These are phyloP conservation scores for Infundibulicybe gibba DNA, from an alignment of 768 basidiomycete genomes.

Conservation along the genomic window DNA sequence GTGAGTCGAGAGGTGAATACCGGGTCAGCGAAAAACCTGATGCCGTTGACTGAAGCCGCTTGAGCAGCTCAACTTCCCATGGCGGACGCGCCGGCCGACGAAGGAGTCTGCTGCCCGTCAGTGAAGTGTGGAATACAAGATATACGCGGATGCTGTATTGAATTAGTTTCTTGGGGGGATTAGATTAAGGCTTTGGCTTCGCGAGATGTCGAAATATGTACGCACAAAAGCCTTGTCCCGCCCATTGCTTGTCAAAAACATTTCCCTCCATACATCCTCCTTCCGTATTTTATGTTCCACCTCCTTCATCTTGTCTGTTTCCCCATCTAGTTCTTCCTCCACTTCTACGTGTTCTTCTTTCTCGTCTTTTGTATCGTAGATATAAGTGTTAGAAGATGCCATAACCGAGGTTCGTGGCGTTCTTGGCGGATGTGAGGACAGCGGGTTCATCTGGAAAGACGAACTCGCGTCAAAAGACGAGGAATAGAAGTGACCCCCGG, in stretches of 20 bases:
- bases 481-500: conserved; percentile 51
- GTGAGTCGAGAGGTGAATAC: conserved; percentile 3
- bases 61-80: conserved; percentile 57
- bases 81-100: conserved; percentile 38
- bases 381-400: conserved; percentile 33
- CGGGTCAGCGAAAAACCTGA: conserved; percentile 53
- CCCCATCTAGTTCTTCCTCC: conserved; percentile 46
- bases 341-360: conserved; percentile 29
- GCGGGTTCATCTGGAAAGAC: conserved; percentile 80
- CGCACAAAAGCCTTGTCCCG: conserved; percentile 85
- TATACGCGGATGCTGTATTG: conserved; percentile 80
- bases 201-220: conserved; percentile 8
- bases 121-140: conserved; percentile 61
- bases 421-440: conserved; percentile 74
- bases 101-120: conserved; percentile 43
- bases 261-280: conserved; percentile 79
- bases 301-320: conserved; percentile 39
- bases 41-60: conserved; percentile 57
- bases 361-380: conserved; percentile 44
- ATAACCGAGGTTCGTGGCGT: conserved; percentile 61
- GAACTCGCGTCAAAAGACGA: conserved; percentile 54
- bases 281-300: conserved; percentile 44
- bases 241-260: conserved; percentile 73
- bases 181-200: conserved; percentile 1
- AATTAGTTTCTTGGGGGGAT: conserved; percentile 67